Conservation (phyloP, 176 grass and related monocot species). For the Chloris gayana region DNA sequence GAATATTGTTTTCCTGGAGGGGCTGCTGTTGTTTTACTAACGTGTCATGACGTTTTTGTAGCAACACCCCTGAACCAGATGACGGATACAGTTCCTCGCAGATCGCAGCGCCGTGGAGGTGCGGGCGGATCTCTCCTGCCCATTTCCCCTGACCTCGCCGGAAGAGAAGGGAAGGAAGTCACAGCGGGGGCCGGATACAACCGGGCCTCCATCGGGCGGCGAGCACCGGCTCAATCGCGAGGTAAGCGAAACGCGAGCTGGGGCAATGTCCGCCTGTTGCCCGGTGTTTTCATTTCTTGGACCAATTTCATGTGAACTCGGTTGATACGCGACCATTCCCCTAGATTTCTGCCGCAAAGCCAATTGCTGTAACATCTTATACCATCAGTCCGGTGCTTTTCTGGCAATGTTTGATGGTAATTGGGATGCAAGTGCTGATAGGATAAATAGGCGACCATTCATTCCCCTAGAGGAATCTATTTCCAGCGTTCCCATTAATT, state of each 20-base stretch:
- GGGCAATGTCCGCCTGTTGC: not conserved
- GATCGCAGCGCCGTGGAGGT: not conserved
- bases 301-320: not conserved
- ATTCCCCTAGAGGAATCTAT: too few species aligned
- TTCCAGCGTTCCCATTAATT: too few species aligned
- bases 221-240: not conserved
- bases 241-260: constrained; percentile 2
- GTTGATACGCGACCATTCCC: not conserved
- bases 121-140: not conserved
- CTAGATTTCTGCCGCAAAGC: not conserved
- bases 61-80: not conserved
- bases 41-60: not conserved
- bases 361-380: too few species aligned
- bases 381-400: not conserved
- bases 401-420: not conserved
- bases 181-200: not conserved
- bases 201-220: not conserved
- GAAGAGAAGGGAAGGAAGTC: too few species aligned
- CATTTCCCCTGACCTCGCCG: not conserved
- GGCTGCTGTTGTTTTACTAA: too few species aligned
- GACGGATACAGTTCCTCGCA: not conserved
- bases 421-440: not conserved
- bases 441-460: not conserved
- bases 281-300: not conserved
- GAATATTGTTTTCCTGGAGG: not conserved